Percentiles rank a stretch among this genome's conserved stretches.
phyloP scores from a whole-genome alignment of 495 filamentous ascomycete species.

The Tuber melanosporum region DNA sequence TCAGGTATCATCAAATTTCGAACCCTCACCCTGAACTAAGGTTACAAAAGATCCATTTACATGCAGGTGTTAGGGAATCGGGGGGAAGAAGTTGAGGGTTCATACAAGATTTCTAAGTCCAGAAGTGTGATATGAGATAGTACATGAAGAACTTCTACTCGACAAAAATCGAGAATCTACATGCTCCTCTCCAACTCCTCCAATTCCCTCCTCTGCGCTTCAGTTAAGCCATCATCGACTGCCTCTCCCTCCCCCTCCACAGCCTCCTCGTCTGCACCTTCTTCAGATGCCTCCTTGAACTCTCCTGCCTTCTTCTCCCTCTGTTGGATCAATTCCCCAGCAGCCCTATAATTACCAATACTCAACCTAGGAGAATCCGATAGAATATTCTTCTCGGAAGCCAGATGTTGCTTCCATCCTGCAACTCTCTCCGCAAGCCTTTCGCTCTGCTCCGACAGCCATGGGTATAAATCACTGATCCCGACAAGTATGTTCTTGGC shows the following conservation, averaged over 20 bases:
- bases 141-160: background rate
- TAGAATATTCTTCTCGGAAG: constrained; percentile 12
- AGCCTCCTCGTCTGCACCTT: background rate
- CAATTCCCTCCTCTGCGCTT: background rate
- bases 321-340: background rate
- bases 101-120: background rate
- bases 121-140: background rate
- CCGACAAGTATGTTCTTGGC: constrained; percentile 30
- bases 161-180: background rate
- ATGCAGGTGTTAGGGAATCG: background rate
- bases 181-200: background rate
- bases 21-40: background rate
- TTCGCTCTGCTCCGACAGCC: constrained; percentile 32
- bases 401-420: constrained; percentile 31
- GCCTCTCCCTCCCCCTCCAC: background rate
- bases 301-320: background rate
- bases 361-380: background rate
- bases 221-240: background rate
- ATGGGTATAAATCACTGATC: constrained; percentile 24
- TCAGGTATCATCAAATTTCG: background rate
- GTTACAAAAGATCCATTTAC: background rate
- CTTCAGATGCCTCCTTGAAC: background rate
- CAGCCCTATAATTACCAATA: background rate
- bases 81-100: background rate
- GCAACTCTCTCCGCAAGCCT: constrained; percentile 35